Conservation (phyloP, 768 basidiomycete genomes). For the Tricholoma sp. region DNA sequence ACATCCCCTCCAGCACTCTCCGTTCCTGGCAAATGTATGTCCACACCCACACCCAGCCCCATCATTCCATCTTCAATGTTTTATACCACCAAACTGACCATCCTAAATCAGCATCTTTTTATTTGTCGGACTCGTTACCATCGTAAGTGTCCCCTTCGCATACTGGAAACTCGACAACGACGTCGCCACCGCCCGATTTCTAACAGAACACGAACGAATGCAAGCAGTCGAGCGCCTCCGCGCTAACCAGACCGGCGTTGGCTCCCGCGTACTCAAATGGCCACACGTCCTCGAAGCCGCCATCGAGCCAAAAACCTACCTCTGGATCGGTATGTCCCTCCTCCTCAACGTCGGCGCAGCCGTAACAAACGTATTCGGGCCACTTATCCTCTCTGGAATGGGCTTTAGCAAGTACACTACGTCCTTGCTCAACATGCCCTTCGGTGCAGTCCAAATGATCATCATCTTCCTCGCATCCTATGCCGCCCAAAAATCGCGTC, state of each 20-base stretch:
- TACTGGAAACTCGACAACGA: neutral
- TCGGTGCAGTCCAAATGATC: neutral
- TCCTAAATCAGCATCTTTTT: neutral
- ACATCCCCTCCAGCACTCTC: neutral
- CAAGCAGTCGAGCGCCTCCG: neutral
- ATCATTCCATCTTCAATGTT: neutral
- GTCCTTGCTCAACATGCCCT: neutral
- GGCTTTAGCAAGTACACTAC: neutral
- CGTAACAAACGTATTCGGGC: neutral
- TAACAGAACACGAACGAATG: neutral
- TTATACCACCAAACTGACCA: neutral
- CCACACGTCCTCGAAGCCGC: neutral
- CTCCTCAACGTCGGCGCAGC: neutral
- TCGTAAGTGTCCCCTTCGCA: neutral
- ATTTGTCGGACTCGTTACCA: neutral
- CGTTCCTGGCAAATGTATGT: neutral
- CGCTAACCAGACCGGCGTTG: neutral
- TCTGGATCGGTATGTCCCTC: neutral
- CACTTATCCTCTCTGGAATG: neutral
- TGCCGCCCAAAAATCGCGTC: neutral
- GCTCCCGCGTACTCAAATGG: neutral
- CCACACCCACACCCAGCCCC: neutral
- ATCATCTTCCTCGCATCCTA: neutral
- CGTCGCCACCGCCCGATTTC: neutral
- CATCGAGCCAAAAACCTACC: neutral